These are phyloP conservation scores for Cyberlindnera galapagoensis DNA, from an alignment of 805 yeast genomes.

Conservation along the genomic window DNA sequence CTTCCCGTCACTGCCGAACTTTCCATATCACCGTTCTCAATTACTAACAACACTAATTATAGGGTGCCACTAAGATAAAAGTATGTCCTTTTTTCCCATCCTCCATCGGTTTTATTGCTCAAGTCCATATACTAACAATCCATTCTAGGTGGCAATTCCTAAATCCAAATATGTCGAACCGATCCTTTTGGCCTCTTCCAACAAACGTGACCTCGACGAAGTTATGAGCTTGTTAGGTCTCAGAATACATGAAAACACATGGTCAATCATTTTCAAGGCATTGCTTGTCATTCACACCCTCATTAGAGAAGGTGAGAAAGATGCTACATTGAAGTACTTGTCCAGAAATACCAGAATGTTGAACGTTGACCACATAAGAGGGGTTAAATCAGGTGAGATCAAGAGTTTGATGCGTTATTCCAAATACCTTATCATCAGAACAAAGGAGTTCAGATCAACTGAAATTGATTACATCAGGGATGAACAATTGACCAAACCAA, in stretches of 20 bases:
- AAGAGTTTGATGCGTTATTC: slow-evolving; percentile 59
- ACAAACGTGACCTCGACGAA: slow-evolving; percentile 45
- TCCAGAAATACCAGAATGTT: slow-evolving; percentile 44
- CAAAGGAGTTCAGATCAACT: slow-evolving; percentile 59
- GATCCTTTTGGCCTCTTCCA: slow-evolving; percentile 47
- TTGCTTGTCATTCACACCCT: slow-evolving; percentile 81
- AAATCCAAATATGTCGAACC: slow-evolving; percentile 95
- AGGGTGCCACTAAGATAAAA: slow-evolving; percentile 67
- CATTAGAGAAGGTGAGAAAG: slow-evolving; percentile 85
- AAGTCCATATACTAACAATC: slow-evolving; percentile 2
- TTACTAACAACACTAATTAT: slow-evolving; percentile 5
- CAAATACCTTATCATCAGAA: slow-evolving; percentile 61
- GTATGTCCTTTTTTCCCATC: slow-evolving; percentile 15
- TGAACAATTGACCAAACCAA: slow-evolving; percentile 38
- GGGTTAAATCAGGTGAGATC: slow-evolving; percentile 38
- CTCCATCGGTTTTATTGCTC: too few species aligned
- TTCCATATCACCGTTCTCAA: too few species aligned
- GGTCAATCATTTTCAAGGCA: slow-evolving; percentile 88
- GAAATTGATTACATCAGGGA: slow-evolving; percentile 75
- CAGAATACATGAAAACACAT: slow-evolving; percentile 72
- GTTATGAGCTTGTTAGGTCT: slow-evolving; percentile 59
- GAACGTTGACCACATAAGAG: slow-evolving; percentile 34
- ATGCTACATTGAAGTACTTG: slow-evolving; percentile 61
- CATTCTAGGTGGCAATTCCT: slow-evolving; percentile 82
- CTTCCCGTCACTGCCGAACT: too few species aligned